Evolutionary conservation across 495 filamentous ascomycete species (phyloP), one percentile per base, ranked within the genome.

Genomic region (Corynascus novoguineensis): DNA sequence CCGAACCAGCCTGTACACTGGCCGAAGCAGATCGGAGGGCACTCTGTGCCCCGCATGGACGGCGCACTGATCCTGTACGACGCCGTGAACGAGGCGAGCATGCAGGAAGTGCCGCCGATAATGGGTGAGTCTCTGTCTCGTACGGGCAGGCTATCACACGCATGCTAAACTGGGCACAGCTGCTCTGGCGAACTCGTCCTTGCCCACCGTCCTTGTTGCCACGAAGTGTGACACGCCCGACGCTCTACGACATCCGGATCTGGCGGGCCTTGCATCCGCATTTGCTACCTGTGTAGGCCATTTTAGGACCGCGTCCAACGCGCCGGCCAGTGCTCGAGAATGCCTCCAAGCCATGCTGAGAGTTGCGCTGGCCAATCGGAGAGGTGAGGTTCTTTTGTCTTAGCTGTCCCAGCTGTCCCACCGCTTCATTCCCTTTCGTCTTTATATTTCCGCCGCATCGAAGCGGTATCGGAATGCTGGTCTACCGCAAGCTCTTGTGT

Each of bases 61-160:
- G 92, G 90, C 29, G 90, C 85, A 37, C 68, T 97, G 63, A 79
- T 91, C 52, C 72, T 96, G 48, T 93, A 96, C 75, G 88, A 96
- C 77, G 86, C 90, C 27, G 89, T 83, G 64, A 86, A 88, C 64
- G 75, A 80, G 57, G 80, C 82, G 37, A 91, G 82, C 68, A 81
- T 92, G 57, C 73, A 75, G 29, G 80, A 83, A 35, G 72, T 93
- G 32, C 81, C 85, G 7, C 78, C 83, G 57, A 78, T 87, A 53
- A 75, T 96, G 68, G 78, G 88, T 91, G 74, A 85, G 84, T 85
- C 29, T 40, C 22, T 38, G 27, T 53, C 28, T 28, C 41, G 37
- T 17, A 27, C 40, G 11, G 15, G 17, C 22, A 15, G n/a, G 11
- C 22, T 6, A 14, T 1, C 51, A 15, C 46, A 9, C 48, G 27